Conservation (phyloP, 768 basidiomycete species). For the Xerocomus potaroensis region DNA sequence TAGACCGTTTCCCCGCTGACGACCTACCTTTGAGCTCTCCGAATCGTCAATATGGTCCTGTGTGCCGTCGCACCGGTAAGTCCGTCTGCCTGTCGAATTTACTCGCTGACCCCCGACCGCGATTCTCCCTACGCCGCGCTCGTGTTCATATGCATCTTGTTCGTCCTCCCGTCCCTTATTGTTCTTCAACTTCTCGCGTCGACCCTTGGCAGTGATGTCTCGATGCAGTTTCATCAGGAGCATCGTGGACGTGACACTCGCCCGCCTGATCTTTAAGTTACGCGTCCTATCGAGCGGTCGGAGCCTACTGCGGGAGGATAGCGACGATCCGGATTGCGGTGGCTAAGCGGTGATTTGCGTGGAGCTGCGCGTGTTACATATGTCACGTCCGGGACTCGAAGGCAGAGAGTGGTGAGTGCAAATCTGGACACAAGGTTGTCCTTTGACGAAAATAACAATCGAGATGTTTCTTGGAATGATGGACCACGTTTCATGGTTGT, state of each 20-base stretch:
- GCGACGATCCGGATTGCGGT: no score
- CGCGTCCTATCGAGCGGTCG: conserved; percentile 14
- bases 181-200: no score
- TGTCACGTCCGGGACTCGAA: neutral
- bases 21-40: neutral
- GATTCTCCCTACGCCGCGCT: conserved; percentile 19
- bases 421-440: no score
- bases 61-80: neutral
- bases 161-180: neutral
- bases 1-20: neutral
- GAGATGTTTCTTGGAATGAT: no score
- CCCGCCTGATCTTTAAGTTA: conserved; percentile 33
- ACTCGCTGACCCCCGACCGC: no score
- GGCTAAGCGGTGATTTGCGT: neutral
- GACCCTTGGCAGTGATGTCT: neutral
- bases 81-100: neutral
- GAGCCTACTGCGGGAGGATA: neutral
- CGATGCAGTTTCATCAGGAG: conserved; percentile 36
- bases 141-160: conserved; percentile 20
- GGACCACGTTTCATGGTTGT: no score
- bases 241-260: conserved; percentile 28
- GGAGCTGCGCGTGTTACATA: neutral
- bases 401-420: no score
- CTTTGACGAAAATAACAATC: no score
- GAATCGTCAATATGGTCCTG: neutral